phyloP scores from a whole-genome alignment of 768 basidiomycete species.

The Mrakia blollopis region DNA sequence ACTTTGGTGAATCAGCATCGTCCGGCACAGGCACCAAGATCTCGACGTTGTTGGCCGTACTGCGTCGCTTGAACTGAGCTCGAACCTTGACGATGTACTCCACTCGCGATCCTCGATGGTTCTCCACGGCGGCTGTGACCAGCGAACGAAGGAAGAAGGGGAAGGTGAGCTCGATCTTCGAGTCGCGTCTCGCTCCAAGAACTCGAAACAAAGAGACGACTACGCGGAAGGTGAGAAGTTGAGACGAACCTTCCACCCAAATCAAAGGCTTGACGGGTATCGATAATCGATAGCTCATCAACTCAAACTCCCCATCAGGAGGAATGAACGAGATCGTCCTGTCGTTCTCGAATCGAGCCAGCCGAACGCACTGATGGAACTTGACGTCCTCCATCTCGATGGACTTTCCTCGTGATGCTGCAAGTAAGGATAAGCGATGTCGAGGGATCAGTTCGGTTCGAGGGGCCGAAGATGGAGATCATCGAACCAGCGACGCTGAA shows the following conservation, averaged over 20 bases:
- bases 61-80: constrained; percentile 95
- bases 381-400: constrained; percentile 99
- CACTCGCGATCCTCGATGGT: constrained; percentile 81
- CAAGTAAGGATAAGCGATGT: background rate
- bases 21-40: constrained; percentile 98
- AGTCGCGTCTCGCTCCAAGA: background rate
- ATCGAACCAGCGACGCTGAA: too few species aligned
- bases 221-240: background rate
- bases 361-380: constrained; percentile 97
- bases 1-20: constrained; percentile 96
- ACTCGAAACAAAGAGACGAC: background rate
- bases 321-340: constrained; percentile 99
- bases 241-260: constrained; percentile 68
- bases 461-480: too few species aligned
- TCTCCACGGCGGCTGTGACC: constrained; percentile 76
- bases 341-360: constrained; percentile 96
- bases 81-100: constrained; percentile 65
- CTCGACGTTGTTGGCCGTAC: constrained; percentile 97
- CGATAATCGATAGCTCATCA: constrained; percentile 95
- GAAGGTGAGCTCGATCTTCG: too few species aligned
- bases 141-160: background rate
- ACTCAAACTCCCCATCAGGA: constrained; percentile 96
- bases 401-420: constrained; percentile 88
- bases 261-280: constrained; percentile 95
- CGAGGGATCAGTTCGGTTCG: background rate